These are phyloP conservation scores for Irpex sp. DNA, from an alignment of 1,284 basidiomycete species.

Conservation along the genomic window DNA sequence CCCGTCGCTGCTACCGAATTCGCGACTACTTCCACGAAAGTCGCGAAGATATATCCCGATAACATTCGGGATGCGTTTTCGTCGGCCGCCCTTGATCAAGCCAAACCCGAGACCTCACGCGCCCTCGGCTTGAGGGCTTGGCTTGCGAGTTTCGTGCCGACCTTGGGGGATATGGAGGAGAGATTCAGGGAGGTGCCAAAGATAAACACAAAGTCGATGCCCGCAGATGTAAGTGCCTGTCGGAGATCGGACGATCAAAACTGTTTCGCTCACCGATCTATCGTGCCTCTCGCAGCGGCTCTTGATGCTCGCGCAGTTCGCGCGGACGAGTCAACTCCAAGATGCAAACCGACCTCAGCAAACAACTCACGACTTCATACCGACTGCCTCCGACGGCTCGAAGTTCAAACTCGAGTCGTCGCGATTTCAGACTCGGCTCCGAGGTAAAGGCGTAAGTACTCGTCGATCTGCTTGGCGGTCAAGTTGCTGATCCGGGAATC, in stretches of 20 bases:
- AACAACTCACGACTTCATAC: conserved; percentile 35
- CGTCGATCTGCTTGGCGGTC: too few relatives aligned
- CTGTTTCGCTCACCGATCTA: not conserved
- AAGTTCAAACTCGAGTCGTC: conserved; percentile 30
- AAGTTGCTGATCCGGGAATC: too few relatives aligned
- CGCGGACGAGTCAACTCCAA: conserved; percentile 43
- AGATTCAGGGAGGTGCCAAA: conserved; percentile 16
- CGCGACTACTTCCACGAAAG: conserved; percentile 33
- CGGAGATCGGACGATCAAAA: not conserved
- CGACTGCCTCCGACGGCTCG: conserved; percentile 21
- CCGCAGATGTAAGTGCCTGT: conserved; percentile 16
- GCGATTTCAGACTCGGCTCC: conserved; percentile 43
- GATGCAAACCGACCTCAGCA: conserved; percentile 42
- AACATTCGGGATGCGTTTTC: conserved; percentile 43
- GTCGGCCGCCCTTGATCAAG: conserved; percentile 9
- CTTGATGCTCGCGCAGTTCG: conserved; percentile 44
- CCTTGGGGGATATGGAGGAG: conserved; percentile 23
- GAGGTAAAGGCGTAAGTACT: conserved; percentile 18
- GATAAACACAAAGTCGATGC: conserved; percentile 20
- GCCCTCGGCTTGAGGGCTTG: conserved; percentile 24
- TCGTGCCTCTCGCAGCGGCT: conserved; percentile 18
- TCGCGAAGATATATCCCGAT: conserved; percentile 29
- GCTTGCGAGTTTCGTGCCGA: conserved; percentile 21
- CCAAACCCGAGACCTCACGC: conserved; percentile 8
- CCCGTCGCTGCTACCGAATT: conserved; percentile 40